These are phyloP conservation scores for Mentha longifolia DNA, from an alignment of 257 asterid species.

Conservation along the genomic window DNA sequence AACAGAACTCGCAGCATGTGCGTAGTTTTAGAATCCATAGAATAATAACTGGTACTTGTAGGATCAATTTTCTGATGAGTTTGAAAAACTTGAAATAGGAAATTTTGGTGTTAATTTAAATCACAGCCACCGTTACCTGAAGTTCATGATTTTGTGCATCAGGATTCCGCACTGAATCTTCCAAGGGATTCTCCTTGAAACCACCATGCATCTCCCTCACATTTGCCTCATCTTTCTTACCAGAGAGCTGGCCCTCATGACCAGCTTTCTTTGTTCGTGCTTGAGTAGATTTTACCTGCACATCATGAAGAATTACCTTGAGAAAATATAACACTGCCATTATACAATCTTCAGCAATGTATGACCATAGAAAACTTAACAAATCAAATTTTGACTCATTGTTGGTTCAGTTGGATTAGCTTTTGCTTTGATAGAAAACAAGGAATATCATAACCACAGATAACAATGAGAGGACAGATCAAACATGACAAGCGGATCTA, in stretches of 20 bases:
- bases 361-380: slow-evolving; percentile 14
- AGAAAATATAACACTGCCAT: not conserved
- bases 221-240: slow-evolving; percentile 55
- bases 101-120: not conserved
- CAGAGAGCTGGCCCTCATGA: slow-evolving; percentile 54
- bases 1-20: slow-evolving; percentile 7
- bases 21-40: slow-evolving; percentile 1
- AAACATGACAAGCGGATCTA: not conserved
- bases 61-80: not conserved
- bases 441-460: not conserved
- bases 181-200: slow-evolving; percentile 42
- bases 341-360: slow-evolving; percentile 12
- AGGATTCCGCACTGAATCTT: slow-evolving; percentile 43
- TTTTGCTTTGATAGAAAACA: not conserved
- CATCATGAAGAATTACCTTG: not conserved
- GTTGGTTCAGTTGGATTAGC: slow-evolving; percentile 8
- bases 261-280: slow-evolving; percentile 55
- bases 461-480: not conserved
- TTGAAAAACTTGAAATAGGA: slow-evolving; percentile 1
- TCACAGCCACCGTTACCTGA: slow-evolving; percentile 47
- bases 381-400: slow-evolving; percentile 5
- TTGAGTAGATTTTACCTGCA: slow-evolving; percentile 61
- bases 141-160: slow-evolving; percentile 46
- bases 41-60: not conserved
- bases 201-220: slow-evolving; percentile 48